phyloP scores from a whole-genome alignment of 768 basidiomycete species.

The Lentinula guzmanii region DNA sequence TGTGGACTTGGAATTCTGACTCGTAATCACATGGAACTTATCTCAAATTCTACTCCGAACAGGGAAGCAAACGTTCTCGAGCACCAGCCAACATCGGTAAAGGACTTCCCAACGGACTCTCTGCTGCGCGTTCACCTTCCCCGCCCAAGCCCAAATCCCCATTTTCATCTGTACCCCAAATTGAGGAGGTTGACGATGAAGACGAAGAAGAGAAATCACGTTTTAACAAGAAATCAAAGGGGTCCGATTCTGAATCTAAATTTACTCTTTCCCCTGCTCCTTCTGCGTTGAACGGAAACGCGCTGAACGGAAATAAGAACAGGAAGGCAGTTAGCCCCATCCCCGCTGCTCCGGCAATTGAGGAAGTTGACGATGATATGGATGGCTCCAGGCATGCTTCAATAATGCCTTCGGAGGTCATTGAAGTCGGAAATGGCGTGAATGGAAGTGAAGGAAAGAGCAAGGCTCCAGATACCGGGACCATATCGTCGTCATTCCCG shows the following conservation, averaged over 20 bases:
- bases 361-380: conserved; percentile 26
- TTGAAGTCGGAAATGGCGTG: conserved; percentile 14
- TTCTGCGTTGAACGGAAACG: neutral
- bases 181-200: conserved; percentile 32
- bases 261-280: neutral
- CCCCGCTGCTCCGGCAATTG: conserved; percentile 12
- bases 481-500: conserved; percentile 2
- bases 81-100: conserved; percentile 57
- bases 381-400: neutral
- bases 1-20: conserved; percentile 11
- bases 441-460: neutral
- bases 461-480: conserved; percentile 14
- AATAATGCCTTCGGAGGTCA: conserved; percentile 22
- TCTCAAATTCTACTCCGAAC: conserved; percentile 6
- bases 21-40: neutral
- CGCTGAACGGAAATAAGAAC: conserved; percentile 2
- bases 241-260: conserved; percentile 8
- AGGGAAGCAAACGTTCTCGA: conserved; percentile 77
- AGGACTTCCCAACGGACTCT: conserved; percentile 10
- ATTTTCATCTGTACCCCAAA: conserved; percentile 4
- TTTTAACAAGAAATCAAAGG: conserved; percentile 43
- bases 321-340: conserved; percentile 1
- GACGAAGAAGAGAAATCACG: conserved; percentile 31
- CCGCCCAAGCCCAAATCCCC: neutral
- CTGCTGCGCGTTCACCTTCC: conserved; percentile 11